Evolutionary conservation across 192 early-diverging fungal genomes (phyloP), one percentile per base, ranked within the genome.

Genomic region (Backusella circina): DNA sequence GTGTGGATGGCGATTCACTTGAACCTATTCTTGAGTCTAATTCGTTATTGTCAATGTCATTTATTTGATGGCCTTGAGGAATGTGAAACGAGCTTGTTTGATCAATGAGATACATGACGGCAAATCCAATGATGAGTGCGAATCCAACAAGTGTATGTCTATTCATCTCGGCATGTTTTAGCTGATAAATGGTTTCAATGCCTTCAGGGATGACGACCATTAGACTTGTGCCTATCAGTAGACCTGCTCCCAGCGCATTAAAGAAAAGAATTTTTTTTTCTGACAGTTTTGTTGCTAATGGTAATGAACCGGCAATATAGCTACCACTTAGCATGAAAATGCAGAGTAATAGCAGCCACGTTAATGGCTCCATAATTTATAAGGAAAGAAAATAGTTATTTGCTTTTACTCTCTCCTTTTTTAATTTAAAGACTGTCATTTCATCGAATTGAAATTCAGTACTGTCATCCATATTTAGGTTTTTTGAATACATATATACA

Each of bases 161-260:
- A 5, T 28, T 30, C 21, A 41, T 41, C 3, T 16, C 16, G 68
- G 7, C 16, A 28, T 37, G 3, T 47, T 47, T 15, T 71, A 81
- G 7, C 75, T 84, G 47, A 74, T 90, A 89, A 33, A 98, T 87
- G 0, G 96, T 96, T 77, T 97, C 96, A 35, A 98, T 90, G 28
- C 97, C 97, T 81, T 98, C 97, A 6, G 97, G 97, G 68, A 98
- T 83, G 71, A 98, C 97, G 4, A 98, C 95, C n/a, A 93, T 88
- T 31, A 98, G 83, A 0, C 94, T 92, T 5, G 96, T 95, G 28
- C 96, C 95, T 47, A 97, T 90, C 23, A 98, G 84, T 28, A 98
- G 89, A 15, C 97, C 97, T 13, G 93, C 91, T 26, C 95, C 94
- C 82, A 97, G 93, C 13, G 90, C 90, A 13, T 95, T 94, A 35